Conservation (phyloP, 2,329 filamentous ascomycete species). For the Trichoderma arundinaceum region DNA sequence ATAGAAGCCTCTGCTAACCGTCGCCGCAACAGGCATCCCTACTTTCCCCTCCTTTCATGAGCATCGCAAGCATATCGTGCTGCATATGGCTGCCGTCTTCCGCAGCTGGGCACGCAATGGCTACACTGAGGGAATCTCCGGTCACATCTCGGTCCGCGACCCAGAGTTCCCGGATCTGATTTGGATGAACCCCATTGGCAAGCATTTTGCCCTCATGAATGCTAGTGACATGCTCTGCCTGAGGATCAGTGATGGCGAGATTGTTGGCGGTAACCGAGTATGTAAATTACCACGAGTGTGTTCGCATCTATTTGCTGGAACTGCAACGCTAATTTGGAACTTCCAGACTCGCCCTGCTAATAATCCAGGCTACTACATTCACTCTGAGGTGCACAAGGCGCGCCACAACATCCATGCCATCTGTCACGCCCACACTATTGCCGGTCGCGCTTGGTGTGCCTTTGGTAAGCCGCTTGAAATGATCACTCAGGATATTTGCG, state of each 20-base stretch:
- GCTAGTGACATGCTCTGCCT: constrained; percentile 72
- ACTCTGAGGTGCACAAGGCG: constrained; percentile 70
- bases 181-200: constrained; percentile 73
- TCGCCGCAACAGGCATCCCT: constrained; percentile 47
- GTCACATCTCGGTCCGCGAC: constrained; percentile 70
- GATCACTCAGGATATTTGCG: constrained; percentile 71
- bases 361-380: constrained; percentile 72
- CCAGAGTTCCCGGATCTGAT: constrained; percentile 65
- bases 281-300: constrained; percentile 2
- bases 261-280: constrained; percentile 65
- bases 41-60: constrained; percentile 47
- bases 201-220: constrained; percentile 70
- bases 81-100: constrained; percentile 69
- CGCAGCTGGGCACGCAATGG: constrained; percentile 42
- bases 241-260: constrained; percentile 60
- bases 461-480: constrained; percentile 71
- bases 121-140: constrained; percentile 44
- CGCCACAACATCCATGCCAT: constrained; percentile 68
- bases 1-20: neutral
- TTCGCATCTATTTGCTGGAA: neutral
- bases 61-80: constrained; percentile 66
- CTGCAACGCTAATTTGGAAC: neutral
- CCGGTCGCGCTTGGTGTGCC: constrained; percentile 70
- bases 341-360: constrained; percentile 62
- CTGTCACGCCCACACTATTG: constrained; percentile 70